Evolutionary conservation across 164 flowering plant species (phyloP).

Genomic region (Berberis thunbergii): DNA sequence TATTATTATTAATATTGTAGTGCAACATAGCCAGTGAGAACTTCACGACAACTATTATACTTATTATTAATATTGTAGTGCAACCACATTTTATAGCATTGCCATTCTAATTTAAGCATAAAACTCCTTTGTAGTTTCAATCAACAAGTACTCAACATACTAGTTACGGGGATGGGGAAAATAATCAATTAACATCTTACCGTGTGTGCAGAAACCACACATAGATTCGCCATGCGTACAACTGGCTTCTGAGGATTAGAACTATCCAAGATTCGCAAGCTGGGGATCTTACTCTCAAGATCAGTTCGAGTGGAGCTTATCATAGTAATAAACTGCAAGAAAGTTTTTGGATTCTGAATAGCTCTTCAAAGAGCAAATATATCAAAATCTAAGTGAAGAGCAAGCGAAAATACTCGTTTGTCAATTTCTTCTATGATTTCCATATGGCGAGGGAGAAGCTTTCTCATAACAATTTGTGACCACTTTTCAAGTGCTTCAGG

Average conservation of each 20-base stretch:
- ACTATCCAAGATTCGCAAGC: slow-evolving; percentile 65
- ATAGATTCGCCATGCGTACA: slow-evolving; percentile 94
- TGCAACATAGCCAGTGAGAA: too few relatives aligned
- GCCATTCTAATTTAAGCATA: too few relatives aligned
- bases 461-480: slow-evolving; percentile 90
- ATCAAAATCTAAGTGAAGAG: background rate
- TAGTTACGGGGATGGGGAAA: background rate
- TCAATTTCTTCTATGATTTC: slow-evolving; percentile 95
- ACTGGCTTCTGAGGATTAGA: slow-evolving; percentile 86
- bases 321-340: slow-evolving; percentile 64
- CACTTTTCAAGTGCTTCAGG: slow-evolving; percentile 99
- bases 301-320: slow-evolving; percentile 44
- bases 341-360: background rate
- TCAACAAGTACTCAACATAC: background rate
- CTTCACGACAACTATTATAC: too few relatives aligned
- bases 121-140: background rate
- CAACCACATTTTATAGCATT: too few relatives aligned
- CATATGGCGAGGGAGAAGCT: slow-evolving; percentile 98
- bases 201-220: slow-evolving; percentile 92
- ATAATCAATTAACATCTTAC: slow-evolving; percentile 29
- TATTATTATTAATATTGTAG: too few relatives aligned
- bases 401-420: slow-evolving; percentile 42
- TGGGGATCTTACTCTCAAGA: slow-evolving; percentile 54
- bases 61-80: too few relatives aligned
- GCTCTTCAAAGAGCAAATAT: background rate